A percentile compares a stretch with the other conserved stretches of the same genome.
These are phyloP conservation scores for Candida qinlingensis DNA, from an alignment of 805 yeast genomes.

Conservation along the genomic window DNA sequence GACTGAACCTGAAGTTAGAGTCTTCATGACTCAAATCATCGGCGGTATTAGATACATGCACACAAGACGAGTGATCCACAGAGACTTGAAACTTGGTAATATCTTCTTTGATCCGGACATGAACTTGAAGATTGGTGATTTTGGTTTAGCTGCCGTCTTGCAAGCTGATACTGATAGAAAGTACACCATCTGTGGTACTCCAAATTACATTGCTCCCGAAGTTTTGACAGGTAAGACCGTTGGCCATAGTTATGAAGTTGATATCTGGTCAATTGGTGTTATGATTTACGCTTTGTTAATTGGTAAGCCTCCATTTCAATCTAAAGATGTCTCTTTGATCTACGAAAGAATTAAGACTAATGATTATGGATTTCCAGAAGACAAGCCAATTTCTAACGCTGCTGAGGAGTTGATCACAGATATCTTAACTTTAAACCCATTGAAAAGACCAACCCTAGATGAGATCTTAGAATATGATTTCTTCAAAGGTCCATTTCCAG, in stretches of 20 bases:
- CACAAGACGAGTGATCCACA: slow-evolving; percentile 84
- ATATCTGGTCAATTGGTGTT: slow-evolving; percentile 96
- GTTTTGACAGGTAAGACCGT: slow-evolving; percentile 80
- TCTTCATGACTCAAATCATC: slow-evolving; percentile 82
- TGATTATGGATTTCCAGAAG: slow-evolving; percentile 75
- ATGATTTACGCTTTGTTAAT: slow-evolving; percentile 89
- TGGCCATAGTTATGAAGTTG: slow-evolving; percentile 94
- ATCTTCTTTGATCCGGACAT: slow-evolving; percentile 90
- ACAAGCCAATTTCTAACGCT: slow-evolving; percentile 56
- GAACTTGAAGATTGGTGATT: slow-evolving; percentile 95
- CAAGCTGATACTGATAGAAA: slow-evolving; percentile 68
- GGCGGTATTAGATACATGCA: slow-evolving; percentile 95
- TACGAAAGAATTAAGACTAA: slow-evolving; percentile 86
- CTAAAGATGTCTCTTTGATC: slow-evolving; percentile 86
- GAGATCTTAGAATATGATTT: slow-evolving; percentile 79
- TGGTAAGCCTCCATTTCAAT: slow-evolving; percentile 98
- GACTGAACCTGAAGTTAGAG: slow-evolving; percentile 88
- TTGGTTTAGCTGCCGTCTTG: slow-evolving; percentile 96
- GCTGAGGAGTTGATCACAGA: slow-evolving; percentile 71
- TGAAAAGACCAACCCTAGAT: slow-evolving; percentile 72
- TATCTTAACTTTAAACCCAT: slow-evolving; percentile 72
- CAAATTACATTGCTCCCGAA: slow-evolving; percentile 98
- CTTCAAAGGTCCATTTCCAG: slow-evolving; percentile 85
- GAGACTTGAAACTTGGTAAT: slow-evolving; percentile 94
- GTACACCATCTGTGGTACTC: slow-evolving; percentile 96